A percentile compares a stretch with the other conserved stretches of the same genome.
Evolutionary conservation across 495 filamentous ascomycete genomes (phyloP).

Genomic region (Xylaria bambusicola): DNA sequence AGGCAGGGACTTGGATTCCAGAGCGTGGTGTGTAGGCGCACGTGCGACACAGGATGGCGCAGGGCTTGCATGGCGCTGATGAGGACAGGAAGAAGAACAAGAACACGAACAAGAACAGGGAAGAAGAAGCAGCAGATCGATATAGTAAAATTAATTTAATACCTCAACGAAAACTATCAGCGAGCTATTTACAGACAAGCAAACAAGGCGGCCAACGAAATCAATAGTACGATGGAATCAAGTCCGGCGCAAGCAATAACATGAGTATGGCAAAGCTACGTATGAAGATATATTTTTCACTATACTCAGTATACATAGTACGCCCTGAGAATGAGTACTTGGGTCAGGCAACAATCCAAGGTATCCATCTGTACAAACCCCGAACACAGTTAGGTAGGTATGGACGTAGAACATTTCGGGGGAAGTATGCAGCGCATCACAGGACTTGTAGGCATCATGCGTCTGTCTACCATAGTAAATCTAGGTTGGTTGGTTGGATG

Average conservation of each 20-base stretch:
- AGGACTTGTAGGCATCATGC: neutral
- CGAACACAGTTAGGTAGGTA: too few species aligned
- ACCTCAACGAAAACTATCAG: too few species aligned
- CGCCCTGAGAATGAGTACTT: too few species aligned
- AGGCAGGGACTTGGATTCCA: conserved; percentile 15
- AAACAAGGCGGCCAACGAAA: too few species aligned
- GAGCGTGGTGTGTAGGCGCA: neutral
- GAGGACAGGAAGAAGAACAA: neutral
- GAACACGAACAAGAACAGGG: neutral
- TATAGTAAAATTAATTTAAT: too few species aligned
- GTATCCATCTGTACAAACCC: neutral
- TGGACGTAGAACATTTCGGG: too few species aligned
- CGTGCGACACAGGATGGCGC: conserved; percentile 9
- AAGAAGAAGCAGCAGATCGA: neutral
- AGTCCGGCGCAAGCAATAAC: too few species aligned
- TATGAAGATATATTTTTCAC: too few species aligned
- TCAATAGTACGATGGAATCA: too few species aligned
- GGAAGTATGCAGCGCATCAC: neutral
- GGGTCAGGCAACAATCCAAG: conserved; percentile 3
- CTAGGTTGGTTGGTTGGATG: too few species aligned
- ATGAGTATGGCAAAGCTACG: too few species aligned
- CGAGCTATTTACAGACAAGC: too few species aligned
- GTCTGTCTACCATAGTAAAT: neutral
- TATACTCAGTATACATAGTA: neutral
- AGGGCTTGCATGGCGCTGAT: conserved; percentile 8